Percentiles rank a stretch among this genome's conserved stretches.
These are phyloP conservation scores for Chromera velia DNA, from an alignment of 73 alveolate species.

Conservation along the genomic window DNA sequence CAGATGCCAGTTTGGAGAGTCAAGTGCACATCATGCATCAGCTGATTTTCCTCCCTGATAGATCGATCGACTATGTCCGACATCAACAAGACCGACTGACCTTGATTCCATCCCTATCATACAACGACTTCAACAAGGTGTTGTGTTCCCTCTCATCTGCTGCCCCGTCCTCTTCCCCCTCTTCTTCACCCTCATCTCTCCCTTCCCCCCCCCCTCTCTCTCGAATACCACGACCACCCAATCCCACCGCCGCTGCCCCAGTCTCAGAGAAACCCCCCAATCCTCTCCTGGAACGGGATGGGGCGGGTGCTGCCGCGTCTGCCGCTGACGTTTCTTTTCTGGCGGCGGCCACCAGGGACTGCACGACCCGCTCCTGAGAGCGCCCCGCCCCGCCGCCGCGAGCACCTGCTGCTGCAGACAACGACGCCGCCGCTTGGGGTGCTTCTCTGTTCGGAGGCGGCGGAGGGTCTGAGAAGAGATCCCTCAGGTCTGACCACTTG, in stretches of 20 bases:
- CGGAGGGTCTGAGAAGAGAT: conserved; percentile 52
- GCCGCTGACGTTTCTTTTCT: not conserved
- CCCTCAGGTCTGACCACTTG: conserved; percentile 52
- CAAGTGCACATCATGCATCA: not conserved
- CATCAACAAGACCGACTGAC: conserved; percentile 15
- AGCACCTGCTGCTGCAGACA: not conserved
- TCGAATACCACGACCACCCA: no score
- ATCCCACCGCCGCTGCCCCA: no score
- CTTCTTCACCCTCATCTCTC: conserved; percentile 25
- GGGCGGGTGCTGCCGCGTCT: not conserved
- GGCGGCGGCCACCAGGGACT: not conserved
- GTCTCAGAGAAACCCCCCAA: no score
- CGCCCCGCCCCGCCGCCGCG: not conserved
- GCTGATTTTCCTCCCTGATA: not conserved
- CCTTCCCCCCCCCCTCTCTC: no score
- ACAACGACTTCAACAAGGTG: conserved; percentile 30
- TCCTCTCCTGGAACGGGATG: conserved; percentile 15
- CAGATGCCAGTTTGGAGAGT: not conserved
- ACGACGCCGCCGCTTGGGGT: not conserved
- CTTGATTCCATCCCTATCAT: conserved; percentile 32
- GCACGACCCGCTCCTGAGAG: not conserved
- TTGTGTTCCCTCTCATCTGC: conserved; percentile 35
- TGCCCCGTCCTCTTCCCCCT: conserved; percentile 13
- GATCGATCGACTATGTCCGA: not conserved
- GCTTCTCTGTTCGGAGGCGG: conserved; percentile 19